A percentile compares a stretch with the other conserved stretches of the same genome.
These are phyloP conservation scores for Scheffersomyces ergatensis DNA, from an alignment of 805 yeast species.

Conservation along the genomic window DNA sequence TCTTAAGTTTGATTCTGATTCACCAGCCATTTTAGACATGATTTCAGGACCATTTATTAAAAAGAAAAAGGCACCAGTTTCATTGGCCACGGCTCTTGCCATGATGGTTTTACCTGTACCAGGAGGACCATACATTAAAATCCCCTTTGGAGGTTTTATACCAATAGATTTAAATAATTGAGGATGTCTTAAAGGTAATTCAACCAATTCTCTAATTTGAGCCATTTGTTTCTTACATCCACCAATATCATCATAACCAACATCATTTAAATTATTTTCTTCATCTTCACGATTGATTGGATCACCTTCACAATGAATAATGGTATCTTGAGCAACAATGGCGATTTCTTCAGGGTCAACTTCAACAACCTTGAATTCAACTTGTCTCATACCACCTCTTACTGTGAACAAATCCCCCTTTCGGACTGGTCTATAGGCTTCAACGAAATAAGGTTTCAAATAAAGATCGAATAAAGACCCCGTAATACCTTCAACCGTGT, in stretches of 20 bases:
- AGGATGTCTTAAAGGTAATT: conserved; percentile 96
- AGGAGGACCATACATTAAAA: conserved; percentile 97
- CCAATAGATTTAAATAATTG: conserved; percentile 97
- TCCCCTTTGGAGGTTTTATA: conserved; percentile 98
- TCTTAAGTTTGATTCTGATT: conserved; percentile 93
- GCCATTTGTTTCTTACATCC: conserved; percentile 99
- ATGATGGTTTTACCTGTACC: conserved; percentile 99
- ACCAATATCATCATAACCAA: conserved; percentile 98
- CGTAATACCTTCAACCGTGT: conserved; percentile 95
- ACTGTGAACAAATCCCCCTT: conserved; percentile 96
- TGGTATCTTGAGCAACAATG: conserved; percentile 97
- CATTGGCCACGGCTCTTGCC: conserved; percentile 99
- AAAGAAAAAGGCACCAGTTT: conserved; percentile 98
- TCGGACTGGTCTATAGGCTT: conserved; percentile 97
- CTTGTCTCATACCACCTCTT: conserved; percentile 99
- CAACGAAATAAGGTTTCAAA: conserved; percentile 96
- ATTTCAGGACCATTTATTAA: conserved; percentile 98
- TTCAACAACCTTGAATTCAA: conserved; percentile 96
- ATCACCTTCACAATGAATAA: conserved; percentile 98
- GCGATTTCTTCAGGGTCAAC: conserved; percentile 97
- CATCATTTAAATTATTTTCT: conserved; percentile 93
- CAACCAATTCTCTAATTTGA: conserved; percentile 97
- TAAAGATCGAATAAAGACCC: conserved; percentile 95
- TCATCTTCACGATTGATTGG: conserved; percentile 98
- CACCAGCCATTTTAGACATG: conserved; percentile 99